A percentile compares a stretch with the other conserved stretches of the same genome.
These are phyloP conservation scores for Saccharomycopsis sp. DNA, from an alignment of 805 yeast genomes.

Conservation along the genomic window DNA sequence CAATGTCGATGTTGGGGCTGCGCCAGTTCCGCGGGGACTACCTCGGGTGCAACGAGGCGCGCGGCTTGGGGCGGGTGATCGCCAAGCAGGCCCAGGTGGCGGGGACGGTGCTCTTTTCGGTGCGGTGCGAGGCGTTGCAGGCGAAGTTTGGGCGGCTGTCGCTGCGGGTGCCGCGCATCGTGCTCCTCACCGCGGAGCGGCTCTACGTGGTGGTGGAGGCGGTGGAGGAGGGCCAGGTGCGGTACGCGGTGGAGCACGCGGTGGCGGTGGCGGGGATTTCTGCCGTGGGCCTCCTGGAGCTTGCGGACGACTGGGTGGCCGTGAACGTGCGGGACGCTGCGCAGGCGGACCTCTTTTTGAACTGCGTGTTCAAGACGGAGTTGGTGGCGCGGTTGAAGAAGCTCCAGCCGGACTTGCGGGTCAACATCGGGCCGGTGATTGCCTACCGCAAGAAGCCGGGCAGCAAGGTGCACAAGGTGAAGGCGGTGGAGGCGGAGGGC, in stretches of 20 bases:
- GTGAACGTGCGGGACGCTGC: constrained; percentile 44
- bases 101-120: constrained; percentile 70
- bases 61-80: constrained; percentile 68
- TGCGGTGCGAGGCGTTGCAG: constrained; percentile 71
- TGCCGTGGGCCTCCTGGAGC: constrained; percentile 59
- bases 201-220: constrained; percentile 71
- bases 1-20: constrained; percentile 79
- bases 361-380: constrained; percentile 85
- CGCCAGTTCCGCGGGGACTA: constrained; percentile 95
- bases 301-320: constrained; percentile 93
- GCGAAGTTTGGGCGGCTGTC: constrained; percentile 93
- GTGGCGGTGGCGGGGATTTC: constrained; percentile 55
- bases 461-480: constrained; percentile 56
- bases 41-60: constrained; percentile 66
- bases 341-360: constrained; percentile 71
- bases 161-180: constrained; percentile 62
- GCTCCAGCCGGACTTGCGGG: constrained; percentile 47
- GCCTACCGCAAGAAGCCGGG: constrained; percentile 90
- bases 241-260: constrained; percentile 55
- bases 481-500: constrained; percentile 48
- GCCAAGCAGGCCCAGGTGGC: constrained; percentile 60
- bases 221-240: constrained; percentile 53
- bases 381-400: constrained; percentile 66
- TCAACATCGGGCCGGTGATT: constrained; percentile 65
- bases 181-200: constrained; percentile 55